A percentile compares a stretch with the other conserved stretches of the same genome.
These are phyloP conservation scores for Tetracladium setigerum DNA, from an alignment of 495 filamentous ascomycete genomes.

Conservation along the genomic window DNA sequence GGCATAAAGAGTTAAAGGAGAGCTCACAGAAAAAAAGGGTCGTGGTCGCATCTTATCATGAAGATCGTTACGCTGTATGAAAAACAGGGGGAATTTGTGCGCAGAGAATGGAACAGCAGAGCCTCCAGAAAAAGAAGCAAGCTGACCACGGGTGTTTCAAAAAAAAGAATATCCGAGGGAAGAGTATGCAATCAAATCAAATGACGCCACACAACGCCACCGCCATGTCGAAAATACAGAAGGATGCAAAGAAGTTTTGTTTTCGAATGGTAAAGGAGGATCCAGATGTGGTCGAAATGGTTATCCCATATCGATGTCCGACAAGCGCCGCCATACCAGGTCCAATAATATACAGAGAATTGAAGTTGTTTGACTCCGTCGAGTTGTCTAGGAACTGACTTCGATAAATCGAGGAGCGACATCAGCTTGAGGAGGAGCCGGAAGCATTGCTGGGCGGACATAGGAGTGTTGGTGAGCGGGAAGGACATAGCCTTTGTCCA, in stretches of 20 bases:
- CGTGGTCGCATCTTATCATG: slow-evolving; percentile 23
- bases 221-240: not conserved
- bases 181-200: not conserved
- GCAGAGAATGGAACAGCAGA: slow-evolving; percentile 4
- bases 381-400: too few species aligned
- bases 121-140: not conserved
- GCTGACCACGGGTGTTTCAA: slow-evolving; percentile 4
- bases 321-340: slow-evolving; percentile 11
- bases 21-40: slow-evolving; percentile 7
- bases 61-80: slow-evolving; percentile 18
- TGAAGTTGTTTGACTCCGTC: slow-evolving; percentile 4
- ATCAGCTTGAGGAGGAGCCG: slow-evolving; percentile 10
- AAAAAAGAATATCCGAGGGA: slow-evolving; percentile 2
- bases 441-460: slow-evolving; percentile 10
- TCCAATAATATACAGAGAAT: slow-evolving; percentile 26
- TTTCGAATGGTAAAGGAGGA: slow-evolving; percentile 5
- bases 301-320: slow-evolving; percentile 14
- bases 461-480: slow-evolving; percentile 9
- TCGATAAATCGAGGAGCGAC: not conserved
- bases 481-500: slow-evolving; percentile 46
- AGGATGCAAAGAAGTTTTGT: slow-evolving; percentile 8
- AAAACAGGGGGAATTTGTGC: slow-evolving; percentile 8
- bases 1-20: not conserved
- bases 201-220: slow-evolving; percentile 5
- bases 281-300: slow-evolving; percentile 14